Conservation (phyloP, 352 stramenopile species). For the Globisporangium splendens region DNA sequence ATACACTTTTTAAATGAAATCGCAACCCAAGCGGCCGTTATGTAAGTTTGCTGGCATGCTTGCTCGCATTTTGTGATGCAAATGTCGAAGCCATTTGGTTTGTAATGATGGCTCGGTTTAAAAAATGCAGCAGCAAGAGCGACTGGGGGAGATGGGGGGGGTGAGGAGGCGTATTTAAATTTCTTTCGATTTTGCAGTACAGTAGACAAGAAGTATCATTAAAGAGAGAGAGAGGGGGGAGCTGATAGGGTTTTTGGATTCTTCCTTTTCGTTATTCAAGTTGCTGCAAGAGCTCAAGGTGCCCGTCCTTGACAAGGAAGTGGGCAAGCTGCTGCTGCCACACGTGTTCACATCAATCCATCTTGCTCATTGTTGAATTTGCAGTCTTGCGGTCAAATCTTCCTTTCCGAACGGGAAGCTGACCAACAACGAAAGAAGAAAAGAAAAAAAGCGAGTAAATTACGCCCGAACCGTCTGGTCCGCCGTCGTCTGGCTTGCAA, state of each 20-base stretch:
- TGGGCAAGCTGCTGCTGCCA: conserved; percentile 1
- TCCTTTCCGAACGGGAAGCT: neutral
- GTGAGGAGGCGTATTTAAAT: no score
- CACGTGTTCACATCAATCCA: conserved; percentile 9
- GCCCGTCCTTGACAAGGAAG: neutral
- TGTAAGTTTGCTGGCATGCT: no score
- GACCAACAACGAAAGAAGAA: neutral
- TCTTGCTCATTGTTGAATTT: conserved; percentile 54
- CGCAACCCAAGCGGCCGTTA: no score
- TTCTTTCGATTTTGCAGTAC: no score
- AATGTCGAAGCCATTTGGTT: neutral
- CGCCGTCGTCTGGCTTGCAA: conserved; percentile 3
- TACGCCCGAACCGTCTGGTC: conserved; percentile 7
- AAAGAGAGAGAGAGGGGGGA: conserved; percentile 8
- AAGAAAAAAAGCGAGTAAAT: conserved; percentile 1
- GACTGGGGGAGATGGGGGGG: no score
- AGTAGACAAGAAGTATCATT: no score
- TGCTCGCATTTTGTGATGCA: no score
- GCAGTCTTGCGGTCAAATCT: conserved; percentile 14
- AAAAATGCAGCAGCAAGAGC: conserved; percentile 3
- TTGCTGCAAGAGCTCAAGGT: neutral
- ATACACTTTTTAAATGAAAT: no score
- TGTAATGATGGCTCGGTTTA: conserved; percentile 7
- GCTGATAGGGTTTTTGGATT: conserved; percentile 4
- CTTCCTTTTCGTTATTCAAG: conserved; percentile 14